Evolutionary conservation across 495 filamentous ascomycete genomes (phyloP), one percentile per base, ranked within the genome.

Genomic region (Durotheca rogersii): DNA sequence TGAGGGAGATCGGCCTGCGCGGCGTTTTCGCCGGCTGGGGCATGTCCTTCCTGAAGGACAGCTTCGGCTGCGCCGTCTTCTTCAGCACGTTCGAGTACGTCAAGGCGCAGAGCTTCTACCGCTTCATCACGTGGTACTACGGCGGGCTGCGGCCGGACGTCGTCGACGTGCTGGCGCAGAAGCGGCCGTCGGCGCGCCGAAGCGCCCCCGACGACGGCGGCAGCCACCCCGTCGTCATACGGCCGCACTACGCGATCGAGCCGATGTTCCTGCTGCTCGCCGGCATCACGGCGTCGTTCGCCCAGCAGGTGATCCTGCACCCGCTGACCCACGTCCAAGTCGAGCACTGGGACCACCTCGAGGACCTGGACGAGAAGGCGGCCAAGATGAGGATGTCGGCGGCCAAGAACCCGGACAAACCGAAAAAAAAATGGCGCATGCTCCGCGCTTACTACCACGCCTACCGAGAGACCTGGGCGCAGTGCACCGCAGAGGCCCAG

Each of bases 11-110:
- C 53, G 90, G 90, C 9, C 51, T 82, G 1, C 81, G 86, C 19
- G 90, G 90, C 2, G 78, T 95, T 9, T 92, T 92, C 63, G 86
- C 88, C 0, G 90, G 90, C 14, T 95, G 82, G 81, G 72, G 80
- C 10, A 69, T 96, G 6, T 87, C 84, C 0, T 83, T 94, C 36
- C 12, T 89, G 18, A 90, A 90, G 58, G 90, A 96, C 64, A 81
- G 87, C 11, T 70, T 93, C 19, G 90, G 90, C 1, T 86, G 83
- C 58, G 90, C 83, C 6, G 67, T 88, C 11, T 96, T 95, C 72
- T 96, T 96, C 68, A 80, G 82, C 23, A 80, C 80, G 0, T 96
- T 96, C 56, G 90, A 96, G 68, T 90, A 82, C 41, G 71, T 94
- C 56, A 95, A 96, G 64, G 84, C 85, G 6, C 90, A 95, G 65